phyloP scores from a whole-genome alignment of 2,329 filamentous ascomycete species.

The Hawksworthiomyces lignivorus region DNA sequence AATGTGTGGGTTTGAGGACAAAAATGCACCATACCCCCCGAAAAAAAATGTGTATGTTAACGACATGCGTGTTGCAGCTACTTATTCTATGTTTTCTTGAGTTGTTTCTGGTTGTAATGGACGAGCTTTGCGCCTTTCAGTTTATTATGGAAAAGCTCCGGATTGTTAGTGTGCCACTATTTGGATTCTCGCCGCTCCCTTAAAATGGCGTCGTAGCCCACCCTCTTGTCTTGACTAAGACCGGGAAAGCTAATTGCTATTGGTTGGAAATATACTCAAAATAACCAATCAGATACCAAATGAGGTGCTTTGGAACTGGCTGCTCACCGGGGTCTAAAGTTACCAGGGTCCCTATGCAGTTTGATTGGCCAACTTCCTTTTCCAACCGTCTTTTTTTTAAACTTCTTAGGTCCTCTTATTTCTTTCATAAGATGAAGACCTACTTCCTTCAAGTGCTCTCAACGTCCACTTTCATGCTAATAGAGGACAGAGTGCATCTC shows the following conservation, averaged over 20 bases:
- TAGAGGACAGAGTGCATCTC: background rate
- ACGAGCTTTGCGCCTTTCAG: no score
- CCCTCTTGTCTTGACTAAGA: constrained; percentile 9
- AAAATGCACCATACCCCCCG: no score
- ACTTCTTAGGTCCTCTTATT: background rate
- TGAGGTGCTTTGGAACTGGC: background rate
- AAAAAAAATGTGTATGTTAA: no score
- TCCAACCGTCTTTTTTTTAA: background rate
- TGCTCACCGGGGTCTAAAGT: constrained; percentile 7
- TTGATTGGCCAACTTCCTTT: constrained; percentile 10
- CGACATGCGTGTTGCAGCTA: no score
- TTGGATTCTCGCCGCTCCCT: no score
- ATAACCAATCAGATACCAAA: constrained; percentile 8
- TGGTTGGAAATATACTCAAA: constrained; percentile 4
- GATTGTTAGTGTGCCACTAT: no score
- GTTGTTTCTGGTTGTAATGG: no score
- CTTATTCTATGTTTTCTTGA: no score
- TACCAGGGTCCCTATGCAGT: constrained; percentile 10
- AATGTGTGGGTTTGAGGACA: no score
- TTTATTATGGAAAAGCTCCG: no score
- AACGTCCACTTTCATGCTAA: background rate
- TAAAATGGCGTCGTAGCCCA: no score
- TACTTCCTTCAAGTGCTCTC: background rate
- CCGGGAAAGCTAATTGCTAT: constrained; percentile 5
- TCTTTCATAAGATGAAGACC: background rate